Evolutionary conservation across 2,329 filamentous ascomycete genomes (phyloP).

Genomic region (Orbilia blumenaviensis): DNA sequence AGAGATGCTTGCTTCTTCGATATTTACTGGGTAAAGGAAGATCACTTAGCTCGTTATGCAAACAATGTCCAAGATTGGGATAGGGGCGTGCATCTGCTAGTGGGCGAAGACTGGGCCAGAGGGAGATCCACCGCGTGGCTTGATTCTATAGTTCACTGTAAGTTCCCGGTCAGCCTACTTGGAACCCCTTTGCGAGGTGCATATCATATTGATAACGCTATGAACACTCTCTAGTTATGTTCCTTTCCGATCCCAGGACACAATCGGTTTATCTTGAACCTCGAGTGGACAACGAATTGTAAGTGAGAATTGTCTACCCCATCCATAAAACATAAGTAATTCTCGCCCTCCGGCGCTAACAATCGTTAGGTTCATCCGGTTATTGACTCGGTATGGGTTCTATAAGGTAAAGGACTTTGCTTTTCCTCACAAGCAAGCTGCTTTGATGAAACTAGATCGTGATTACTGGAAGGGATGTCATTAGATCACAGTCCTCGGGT

Average conservation of each 20-base stretch:
- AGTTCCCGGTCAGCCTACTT: slow-evolving; percentile 70
- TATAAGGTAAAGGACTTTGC: slow-evolving; percentile 84
- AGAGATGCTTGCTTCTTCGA: slow-evolving; percentile 79
- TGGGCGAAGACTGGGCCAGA: slow-evolving; percentile 91
- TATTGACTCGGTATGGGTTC: slow-evolving; percentile 79
- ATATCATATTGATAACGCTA: neutral
- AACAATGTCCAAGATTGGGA: slow-evolving; percentile 80
- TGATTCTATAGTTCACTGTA: slow-evolving; percentile 85
- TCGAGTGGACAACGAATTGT: slow-evolving; percentile 89
- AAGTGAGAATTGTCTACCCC: slow-evolving; percentile 33
- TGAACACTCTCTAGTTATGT: slow-evolving; percentile 54
- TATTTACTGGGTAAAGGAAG: slow-evolving; percentile 98
- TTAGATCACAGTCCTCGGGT: neutral
- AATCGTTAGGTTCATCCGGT: slow-evolving; percentile 70
- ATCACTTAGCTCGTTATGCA: slow-evolving; percentile 74
- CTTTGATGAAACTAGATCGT: slow-evolving; percentile 57
- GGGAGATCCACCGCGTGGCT: slow-evolving; percentile 84
- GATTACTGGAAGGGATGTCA: slow-evolving; percentile 57
- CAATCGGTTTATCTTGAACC: slow-evolving; percentile 87
- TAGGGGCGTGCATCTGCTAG: slow-evolving; percentile 83
- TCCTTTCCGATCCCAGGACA: slow-evolving; percentile 67
- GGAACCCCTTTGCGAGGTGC: neutral
- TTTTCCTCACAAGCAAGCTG: slow-evolving; percentile 79
- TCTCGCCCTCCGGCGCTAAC: neutral
- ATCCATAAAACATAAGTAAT: neutral